These are phyloP conservation scores for Colletotrichum phormii DNA, from an alignment of 2,329 filamentous ascomycete genomes.

Conservation along the genomic window DNA sequence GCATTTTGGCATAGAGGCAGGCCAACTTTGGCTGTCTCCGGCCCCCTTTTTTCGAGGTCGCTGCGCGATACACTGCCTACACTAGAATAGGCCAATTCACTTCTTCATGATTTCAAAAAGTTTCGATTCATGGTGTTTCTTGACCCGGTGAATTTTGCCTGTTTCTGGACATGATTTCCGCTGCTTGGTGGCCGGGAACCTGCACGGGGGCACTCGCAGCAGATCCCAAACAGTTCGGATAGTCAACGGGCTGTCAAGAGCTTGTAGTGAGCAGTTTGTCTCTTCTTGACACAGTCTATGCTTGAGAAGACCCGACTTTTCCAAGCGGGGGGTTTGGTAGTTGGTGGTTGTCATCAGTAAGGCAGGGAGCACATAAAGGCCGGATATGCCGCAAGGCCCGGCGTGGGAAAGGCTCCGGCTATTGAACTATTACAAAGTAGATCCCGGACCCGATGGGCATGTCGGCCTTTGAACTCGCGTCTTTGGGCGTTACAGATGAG, in stretches of 20 bases:
- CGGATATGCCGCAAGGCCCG: neutral
- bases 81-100: constrained; percentile 13
- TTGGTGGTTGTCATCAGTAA: neutral
- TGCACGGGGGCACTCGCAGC: neutral
- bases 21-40: neutral
- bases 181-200: neutral
- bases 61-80: constrained; percentile 9
- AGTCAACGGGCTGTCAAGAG: neutral
- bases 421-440: neutral
- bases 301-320: constrained; percentile 18
- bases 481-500: constrained; percentile 10
- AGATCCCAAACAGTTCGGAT: neutral
- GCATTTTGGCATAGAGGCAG: constrained; percentile 5
- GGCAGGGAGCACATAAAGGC: neutral
- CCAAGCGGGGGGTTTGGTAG: neutral
- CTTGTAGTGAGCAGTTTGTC: neutral
- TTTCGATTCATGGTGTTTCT: neutral
- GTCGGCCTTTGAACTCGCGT: neutral
- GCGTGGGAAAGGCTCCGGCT: neutral
- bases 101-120: constrained; percentile 5
- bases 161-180: neutral
- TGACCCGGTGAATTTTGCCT: neutral
- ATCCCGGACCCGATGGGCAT: constrained; percentile 25
- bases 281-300: constrained; percentile 28
- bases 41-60: neutral